Percentiles rank a stretch among this genome's conserved stretches.
Evolutionary conservation across 2,329 filamentous ascomycete genomes (phyloP).

Genomic region (Colletotrichum limetticola): DNA sequence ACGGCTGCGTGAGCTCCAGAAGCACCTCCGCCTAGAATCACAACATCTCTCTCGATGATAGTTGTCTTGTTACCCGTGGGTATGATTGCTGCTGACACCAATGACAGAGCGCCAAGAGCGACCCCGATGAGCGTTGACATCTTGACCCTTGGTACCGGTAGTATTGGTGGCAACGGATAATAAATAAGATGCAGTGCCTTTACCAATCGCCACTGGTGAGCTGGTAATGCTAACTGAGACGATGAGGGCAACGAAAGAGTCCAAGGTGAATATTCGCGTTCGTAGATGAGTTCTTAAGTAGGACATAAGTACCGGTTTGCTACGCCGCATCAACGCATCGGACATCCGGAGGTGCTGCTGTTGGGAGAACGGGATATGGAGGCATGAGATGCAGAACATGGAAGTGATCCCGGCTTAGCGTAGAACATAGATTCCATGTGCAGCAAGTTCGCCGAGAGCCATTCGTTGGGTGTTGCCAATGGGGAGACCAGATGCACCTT

Average conservation of each 20-base stretch:
- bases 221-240: neutral
- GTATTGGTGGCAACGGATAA: too few species aligned
- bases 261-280: too few species aligned
- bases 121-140: neutral
- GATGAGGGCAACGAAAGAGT: too few species aligned
- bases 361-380: neutral
- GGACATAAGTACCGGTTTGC: neutral
- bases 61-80: neutral
- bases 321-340: neutral
- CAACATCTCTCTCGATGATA: slow-evolving; percentile 44
- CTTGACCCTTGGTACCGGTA: neutral
- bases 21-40: slow-evolving; percentile 50
- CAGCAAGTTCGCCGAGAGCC: neutral
- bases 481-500: neutral
- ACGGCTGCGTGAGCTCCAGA: slow-evolving; percentile 50
- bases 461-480: neutral
- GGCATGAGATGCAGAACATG: neutral
- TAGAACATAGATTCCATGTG: neutral
- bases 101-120: neutral
- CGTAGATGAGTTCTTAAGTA: neutral
- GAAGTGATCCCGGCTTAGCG: neutral
- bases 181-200: neutral
- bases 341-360: neutral
- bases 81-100: neutral
- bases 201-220: neutral